phyloP scores from a whole-genome alignment of 2,329 filamentous ascomycete genomes.

The Chrysoporthe deuterocubensis region DNA sequence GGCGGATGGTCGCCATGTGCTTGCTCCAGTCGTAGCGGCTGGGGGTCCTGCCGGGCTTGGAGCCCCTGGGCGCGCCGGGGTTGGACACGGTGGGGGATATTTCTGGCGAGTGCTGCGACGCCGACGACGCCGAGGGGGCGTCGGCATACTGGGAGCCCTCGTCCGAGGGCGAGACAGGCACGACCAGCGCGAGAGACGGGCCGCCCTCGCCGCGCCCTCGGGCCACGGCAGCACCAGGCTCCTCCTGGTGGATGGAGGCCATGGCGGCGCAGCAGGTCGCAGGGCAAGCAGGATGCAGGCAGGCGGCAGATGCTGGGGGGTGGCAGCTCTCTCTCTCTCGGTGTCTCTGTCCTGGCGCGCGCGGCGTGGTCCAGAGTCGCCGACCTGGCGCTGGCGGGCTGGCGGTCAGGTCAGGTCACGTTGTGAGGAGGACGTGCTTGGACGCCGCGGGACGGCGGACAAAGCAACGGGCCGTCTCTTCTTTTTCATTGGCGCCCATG shows the following conservation, averaged over 20 bases:
- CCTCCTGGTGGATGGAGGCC: conserved; percentile 3
- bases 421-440: conserved; percentile 1
- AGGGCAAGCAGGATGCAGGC: background rate
- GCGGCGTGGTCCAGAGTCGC: background rate
- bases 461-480: conserved; percentile 5
- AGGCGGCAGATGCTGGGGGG: background rate
- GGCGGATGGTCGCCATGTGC: conserved; percentile 30
- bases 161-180: conserved; percentile 4
- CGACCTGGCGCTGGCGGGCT: background rate
- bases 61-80: background rate
- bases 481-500: conserved; percentile 12
- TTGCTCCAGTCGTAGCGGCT: conserved; percentile 30
- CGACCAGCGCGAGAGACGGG: background rate
- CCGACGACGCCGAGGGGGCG: conserved; percentile 5
- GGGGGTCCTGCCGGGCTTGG: conserved; percentile 27
- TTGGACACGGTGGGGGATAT: background rate
- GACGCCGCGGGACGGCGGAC: conserved; percentile 1
- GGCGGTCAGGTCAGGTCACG: conserved; percentile 1
- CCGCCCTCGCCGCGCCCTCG: no score
- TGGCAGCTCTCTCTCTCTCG: background rate
- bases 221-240: background rate
- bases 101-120: conserved; percentile 9
- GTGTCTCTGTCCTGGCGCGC: background rate
- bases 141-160: background rate
- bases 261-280: background rate